A percentile compares a stretch with the other conserved stretches of the same genome.
Conservation (phyloP, 2,329 filamentous ascomycete genomes). For the Phialophora expanda region DNA sequence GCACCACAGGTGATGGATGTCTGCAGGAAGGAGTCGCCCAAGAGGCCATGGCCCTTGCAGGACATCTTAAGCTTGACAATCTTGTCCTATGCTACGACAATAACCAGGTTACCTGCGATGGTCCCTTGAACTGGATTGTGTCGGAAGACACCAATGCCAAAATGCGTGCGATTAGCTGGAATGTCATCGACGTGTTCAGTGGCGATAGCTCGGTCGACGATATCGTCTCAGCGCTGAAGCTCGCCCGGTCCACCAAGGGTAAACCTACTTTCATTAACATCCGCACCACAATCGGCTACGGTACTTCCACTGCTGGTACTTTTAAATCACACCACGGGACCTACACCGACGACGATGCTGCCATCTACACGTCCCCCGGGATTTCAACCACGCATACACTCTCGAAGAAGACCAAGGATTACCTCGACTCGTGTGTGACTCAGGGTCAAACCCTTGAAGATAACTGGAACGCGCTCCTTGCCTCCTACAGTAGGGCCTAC, state of each 20-base stretch:
- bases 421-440: neutral
- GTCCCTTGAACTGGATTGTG: conserved; percentile 60
- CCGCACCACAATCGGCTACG: conserved; percentile 61
- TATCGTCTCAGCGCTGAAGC: conserved; percentile 55
- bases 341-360: conserved; percentile 25
- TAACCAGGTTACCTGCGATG: conserved; percentile 65
- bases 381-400: neutral
- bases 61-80: conserved; percentile 62
- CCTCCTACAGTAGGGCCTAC: conserved; percentile 3
- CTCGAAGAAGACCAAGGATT: neutral
- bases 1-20: conserved; percentile 64
- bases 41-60: conserved; percentile 63
- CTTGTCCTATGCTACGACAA: conserved; percentile 65
- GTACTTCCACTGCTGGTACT: conserved; percentile 51
- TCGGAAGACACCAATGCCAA: conserved; percentile 64
- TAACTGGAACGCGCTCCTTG: conserved; percentile 2
- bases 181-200: conserved; percentile 60
- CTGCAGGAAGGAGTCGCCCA: conserved; percentile 63
- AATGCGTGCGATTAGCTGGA: conserved; percentile 62
- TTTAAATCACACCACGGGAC: conserved; percentile 36
- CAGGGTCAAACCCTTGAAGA: conserved; percentile 4
- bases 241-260: conserved; percentile 51
- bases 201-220: conserved; percentile 58
- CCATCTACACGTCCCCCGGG: neutral
- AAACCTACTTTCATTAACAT: conserved; percentile 66